These are phyloP conservation scores for Erigeron philadelphicus DNA, from an alignment of 140 eudicot species.

Conservation along the genomic window DNA sequence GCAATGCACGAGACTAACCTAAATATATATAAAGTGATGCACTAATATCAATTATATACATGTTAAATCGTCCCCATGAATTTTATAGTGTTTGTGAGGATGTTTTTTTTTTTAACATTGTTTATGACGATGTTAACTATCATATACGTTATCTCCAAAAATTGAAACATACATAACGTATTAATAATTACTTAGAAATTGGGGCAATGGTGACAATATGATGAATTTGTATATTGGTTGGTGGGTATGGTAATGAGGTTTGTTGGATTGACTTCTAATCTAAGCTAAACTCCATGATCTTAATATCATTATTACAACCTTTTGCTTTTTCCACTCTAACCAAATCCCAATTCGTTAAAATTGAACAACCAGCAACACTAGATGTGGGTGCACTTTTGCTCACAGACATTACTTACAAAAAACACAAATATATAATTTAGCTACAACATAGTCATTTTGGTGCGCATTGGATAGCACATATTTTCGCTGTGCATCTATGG, in stretches of 20 bases:
- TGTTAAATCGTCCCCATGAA: too few species aligned
- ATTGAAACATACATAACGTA: not conserved
- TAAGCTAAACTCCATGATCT: constrained; percentile 28
- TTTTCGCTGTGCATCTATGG: constrained; percentile 18
- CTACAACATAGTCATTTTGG: not conserved
- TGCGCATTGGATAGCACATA: constrained; percentile 15
- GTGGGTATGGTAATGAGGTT: constrained; percentile 32
- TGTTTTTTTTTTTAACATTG: too few species aligned
- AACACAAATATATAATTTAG: not conserved
- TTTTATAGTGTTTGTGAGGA: too few species aligned
- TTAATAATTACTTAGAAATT: constrained; percentile 26
- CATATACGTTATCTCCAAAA: too few species aligned
- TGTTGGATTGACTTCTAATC: constrained; percentile 41
- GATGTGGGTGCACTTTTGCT: not conserved
- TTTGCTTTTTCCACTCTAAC: constrained; percentile 25
- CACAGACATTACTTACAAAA: constrained; percentile 17
- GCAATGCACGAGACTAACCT: too few species aligned
- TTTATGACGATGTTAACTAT: too few species aligned
- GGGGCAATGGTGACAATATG: constrained; percentile 37
- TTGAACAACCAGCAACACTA: constrained; percentile 8
- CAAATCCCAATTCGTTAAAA: constrained; percentile 30
- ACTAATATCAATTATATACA: too few species aligned
- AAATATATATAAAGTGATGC: too few species aligned
- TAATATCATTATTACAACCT: constrained; percentile 20
- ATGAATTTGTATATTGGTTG: constrained; percentile 33